Evolutionary conservation across 140 eudicot species (phyloP), one percentile per base, ranked within the genome.

Genomic region (Flaveria floridana): DNA sequence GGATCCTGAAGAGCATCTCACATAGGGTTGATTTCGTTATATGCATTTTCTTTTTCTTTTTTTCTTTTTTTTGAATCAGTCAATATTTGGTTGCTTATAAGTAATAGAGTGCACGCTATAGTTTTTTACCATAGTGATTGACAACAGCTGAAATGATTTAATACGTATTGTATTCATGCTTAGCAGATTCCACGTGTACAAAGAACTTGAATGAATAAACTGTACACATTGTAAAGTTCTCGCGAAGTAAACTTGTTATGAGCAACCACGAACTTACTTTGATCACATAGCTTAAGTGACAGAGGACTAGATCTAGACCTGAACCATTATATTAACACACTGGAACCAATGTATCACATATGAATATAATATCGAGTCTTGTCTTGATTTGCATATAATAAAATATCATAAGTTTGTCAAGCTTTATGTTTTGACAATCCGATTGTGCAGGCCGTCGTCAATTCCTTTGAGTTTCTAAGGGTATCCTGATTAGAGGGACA

Each of bases 41-140:
- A 41, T 47, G 39, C 28, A 21, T 23, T 59, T 21, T 59, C 7
- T 21, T 55, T 55, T 55, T 2, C 1, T 3, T 56, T 59, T 28
- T 28, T 28, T 23, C 25, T 10, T 55, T 14, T 55, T 59, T 25
- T 11, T 23, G 16, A 10, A 59, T 20, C 10, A 4, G 42, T 12
- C 19, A 62, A 62, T 62, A 62, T 25, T 3, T 0, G 8, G n/a
- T 62, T 62, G 42, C 19, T 26, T 0, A 11, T 65, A 6, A 37
- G 68, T 13, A 64, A 64, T 64, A 34, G 48, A n/a, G 53, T 18
- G 5, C 55, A 66, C n/a, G 18, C 30, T 19, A 39, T 26, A 59
- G 65, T 21, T 59, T 21, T 34, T 4, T 23, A 2, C 39, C 65
- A 20, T n/a, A 65, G 70, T 65, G 23, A 65, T 65, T 65, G 69